Base-by-base conservation (phyloP, 768 basidiomycete genomes). In the Naganishia kalamii region DNA sequence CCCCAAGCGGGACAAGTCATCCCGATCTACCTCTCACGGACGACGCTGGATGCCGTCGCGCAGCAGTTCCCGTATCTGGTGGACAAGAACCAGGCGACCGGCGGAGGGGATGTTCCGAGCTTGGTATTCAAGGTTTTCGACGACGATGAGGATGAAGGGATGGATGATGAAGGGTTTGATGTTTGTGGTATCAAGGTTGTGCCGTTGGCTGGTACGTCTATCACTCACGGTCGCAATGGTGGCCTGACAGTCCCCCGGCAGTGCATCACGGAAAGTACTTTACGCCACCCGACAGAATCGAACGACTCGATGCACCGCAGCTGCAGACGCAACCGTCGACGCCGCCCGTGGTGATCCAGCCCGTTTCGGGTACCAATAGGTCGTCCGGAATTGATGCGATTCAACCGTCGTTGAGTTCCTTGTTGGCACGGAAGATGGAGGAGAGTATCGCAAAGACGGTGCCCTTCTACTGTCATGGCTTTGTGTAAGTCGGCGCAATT, bases 11-110 rank as follows among this genome's bases (percentile, higher is more conserved):
- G 52, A 43, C 23, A 37, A 30, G 17, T 43, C 19, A 86, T 92
- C 60, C 88, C 90, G 71, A 78, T 92, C 44, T 90, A 90, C 74
- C 78, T 85, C 44, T 87, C 87, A 4, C 78, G 80, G 65, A 81
- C 79, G 10, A 91, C 90, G 0, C 88, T 85, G 70, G 70, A 71
- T 10, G 87, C 86, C 69, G 83, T 92, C 10, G 81, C 86, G 66
- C 79, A 84, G 63, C 80, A 88, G 3, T 92, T 90, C 78, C 90
- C 90, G 13, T 93, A 92, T 77, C 82, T 92, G 25, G 86, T 69
- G 15, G 71, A 72, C 57, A 62, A 59, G 33, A 62, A 47, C n/a
- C 29, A 47, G 25, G 66, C 67, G 15, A 75, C 77, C 0, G 78
- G 78, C 19, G 76, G 78, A 15, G 78, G 78, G 19, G 75, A 91